Conservation (phyloP, 805 yeast genomes). For the Hanseniaspora vineae region DNA sequence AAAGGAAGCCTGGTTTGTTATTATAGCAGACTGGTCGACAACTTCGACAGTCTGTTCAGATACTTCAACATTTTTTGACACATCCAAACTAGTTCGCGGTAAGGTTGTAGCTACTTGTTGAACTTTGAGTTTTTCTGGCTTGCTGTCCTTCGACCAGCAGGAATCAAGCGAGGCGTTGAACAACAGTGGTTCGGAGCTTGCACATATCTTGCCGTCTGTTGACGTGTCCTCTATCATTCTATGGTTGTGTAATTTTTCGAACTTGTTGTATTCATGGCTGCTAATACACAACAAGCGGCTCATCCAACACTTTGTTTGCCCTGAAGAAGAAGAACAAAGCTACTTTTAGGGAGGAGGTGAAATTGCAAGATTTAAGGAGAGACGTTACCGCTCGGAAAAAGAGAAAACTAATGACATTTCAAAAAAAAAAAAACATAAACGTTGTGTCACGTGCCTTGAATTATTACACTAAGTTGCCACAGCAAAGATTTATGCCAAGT, state of each 20-base stretch:
- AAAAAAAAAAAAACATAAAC: too few relatives aligned
- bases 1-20: not conserved
- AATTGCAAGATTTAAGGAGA: too few relatives aligned
- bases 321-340: too few relatives aligned
- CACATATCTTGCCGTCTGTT: not conserved
- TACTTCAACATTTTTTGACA: not conserved
- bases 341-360: too few relatives aligned
- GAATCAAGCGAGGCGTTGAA: not conserved
- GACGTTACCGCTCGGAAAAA: too few relatives aligned
- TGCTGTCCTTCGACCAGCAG: not conserved
- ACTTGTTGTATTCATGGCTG: too few relatives aligned
- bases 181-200: not conserved
- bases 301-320: too few relatives aligned
- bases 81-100: not conserved
- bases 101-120: not conserved
- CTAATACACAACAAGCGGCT: too few relatives aligned
- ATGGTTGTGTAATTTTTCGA: not conserved
- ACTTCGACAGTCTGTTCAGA: not conserved
- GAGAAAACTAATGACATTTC: too few relatives aligned
- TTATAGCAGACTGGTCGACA: not conserved
- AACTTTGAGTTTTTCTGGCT: not conserved
- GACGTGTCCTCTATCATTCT: not conserved
- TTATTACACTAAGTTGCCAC: too few relatives aligned
- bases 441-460: too few relatives aligned
- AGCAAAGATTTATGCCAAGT: too few relatives aligned